Base-by-base conservation (phyloP, 73 alveolate species). In the Paramecium bursaria region DNA sequence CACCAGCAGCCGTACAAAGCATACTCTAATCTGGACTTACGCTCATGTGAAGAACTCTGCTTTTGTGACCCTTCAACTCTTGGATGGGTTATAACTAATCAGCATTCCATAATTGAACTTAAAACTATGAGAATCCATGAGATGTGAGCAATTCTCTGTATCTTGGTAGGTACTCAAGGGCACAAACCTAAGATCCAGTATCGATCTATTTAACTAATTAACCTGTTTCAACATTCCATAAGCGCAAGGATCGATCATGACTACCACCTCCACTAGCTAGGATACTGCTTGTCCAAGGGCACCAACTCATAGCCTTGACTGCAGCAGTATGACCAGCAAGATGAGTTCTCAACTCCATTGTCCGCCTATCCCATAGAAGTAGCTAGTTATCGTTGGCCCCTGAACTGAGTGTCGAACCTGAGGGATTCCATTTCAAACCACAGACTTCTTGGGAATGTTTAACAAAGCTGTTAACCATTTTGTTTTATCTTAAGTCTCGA, bases 241-340 rank as follows among this genome's bases (percentile, higher is more conserved):
- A 91, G 17, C 96, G 77, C n/a, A 97, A 94, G 85, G 87, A 88
- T 86, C 96, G 88, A 75, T 98, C 99, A 73, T 95, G 92, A 11
- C 98, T 92, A 23, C 99, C 99, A 30, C 99, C 99, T 4, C 99
- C 99, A 6, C 99, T 88, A 1, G 99, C 99, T 17, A 98, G 89
- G 19, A 98, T 88, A 54, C 91, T 91, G 21, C 95, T 91, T 79
- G 93, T 90, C 97, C 96, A 94, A 3, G 99, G 99, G 74, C 98
- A 93, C 99, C 99, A 98, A n/a, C 96, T 95, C 42, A 98, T 75
- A 19, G 99, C 99, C 74, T 96, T 97, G 7, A 98, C 99, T 3
- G 99, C 99, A 3, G 99, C 99, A 73, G 89, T 89, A 86, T 98
- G 99, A 26, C 95, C 88, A 75, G 75, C 88, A 14, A 95, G 86